Evolutionary conservation across 1,284 basidiomycete genomes (phyloP), one percentile per base, ranked within the genome.

Genomic region (Anthracocystis panici-leucophaei): DNA sequence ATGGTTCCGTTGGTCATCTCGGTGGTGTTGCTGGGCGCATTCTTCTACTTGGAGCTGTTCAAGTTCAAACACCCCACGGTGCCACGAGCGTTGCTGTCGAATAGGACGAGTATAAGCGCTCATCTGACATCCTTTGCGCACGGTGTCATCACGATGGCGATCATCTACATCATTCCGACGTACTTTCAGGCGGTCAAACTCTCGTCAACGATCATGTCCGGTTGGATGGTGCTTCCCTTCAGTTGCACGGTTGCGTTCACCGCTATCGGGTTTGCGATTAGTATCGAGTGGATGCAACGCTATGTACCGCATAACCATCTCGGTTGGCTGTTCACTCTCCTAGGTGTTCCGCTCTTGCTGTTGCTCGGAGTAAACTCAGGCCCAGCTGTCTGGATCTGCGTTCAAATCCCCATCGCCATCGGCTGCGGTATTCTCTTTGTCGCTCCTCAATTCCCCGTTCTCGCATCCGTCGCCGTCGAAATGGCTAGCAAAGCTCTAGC

Each of bases 81-180:
- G 12, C 71, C 71, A 2, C 50, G 50, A 4, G 62, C 41, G 21
- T 41, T 74, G 14, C 49, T 74, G 7, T 46, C 46, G 27, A 74
- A 74, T 16, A 38, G 65, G 11, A 74, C 71, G 20, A 49, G 62
- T n/a, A 20, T 65, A 29, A 35, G 46, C 12, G 65, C 65, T 0
- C 65, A 74, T 33, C 40, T 69, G 16, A 69, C 65, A 18, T 42
- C 44, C 16, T 65, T 74, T 31, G 48, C 59, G 23, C 71, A 74
- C 46, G 71, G 71, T 16, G 57, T 69, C 5, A 48, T 74, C 35
- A 67, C 66, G 16, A 74, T 74, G 71, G 71, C 61, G 18, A 67
- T 74, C 71, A 74, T 74, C 66, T 74, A 74, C 21, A 35, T 75
- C 21, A 69, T 75, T 10, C 66, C 66, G 3, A 69, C 66, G 27